phyloP scores from a whole-genome alignment of 345 rosid genomes.

The Camelina sativa region DNA sequence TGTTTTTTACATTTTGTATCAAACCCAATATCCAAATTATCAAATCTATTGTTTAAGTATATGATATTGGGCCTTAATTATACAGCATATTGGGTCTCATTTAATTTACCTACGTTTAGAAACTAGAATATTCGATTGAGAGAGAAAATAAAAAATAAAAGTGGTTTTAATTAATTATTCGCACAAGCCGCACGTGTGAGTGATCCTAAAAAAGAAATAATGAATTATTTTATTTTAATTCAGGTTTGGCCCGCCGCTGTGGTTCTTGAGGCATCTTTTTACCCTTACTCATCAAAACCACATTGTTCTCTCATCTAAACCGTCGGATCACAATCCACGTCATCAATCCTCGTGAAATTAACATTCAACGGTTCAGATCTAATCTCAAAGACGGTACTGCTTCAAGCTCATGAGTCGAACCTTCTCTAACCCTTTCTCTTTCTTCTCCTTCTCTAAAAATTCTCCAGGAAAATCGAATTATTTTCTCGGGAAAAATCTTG shows the following conservation, averaged over 20 bases:
- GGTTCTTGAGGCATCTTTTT: constrained; percentile 22
- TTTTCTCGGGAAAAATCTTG: constrained; percentile 29
- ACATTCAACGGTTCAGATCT: constrained; percentile 65
- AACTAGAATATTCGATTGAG: neutral
- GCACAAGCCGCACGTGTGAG: constrained; percentile 41
- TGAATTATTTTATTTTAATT: neutral
- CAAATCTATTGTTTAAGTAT: no score
- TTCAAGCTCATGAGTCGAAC: constrained; percentile 50
- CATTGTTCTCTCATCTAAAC: constrained; percentile 44
- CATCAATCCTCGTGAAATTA: constrained; percentile 53
- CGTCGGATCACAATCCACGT: constrained; percentile 60
- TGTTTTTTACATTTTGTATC: no score
- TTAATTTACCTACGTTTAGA: neutral
- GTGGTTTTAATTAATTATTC: neutral
- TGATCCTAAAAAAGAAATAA: neutral
- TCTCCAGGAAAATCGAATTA: constrained; percentile 26
- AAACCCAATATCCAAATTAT: no score
- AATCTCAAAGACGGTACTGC: constrained; percentile 59
- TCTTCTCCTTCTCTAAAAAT: constrained; percentile 32
- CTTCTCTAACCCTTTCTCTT: constrained; percentile 40
- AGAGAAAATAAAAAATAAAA: neutral
- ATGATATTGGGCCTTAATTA: no score
- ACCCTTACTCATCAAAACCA: constrained; percentile 42
- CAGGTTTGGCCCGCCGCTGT: constrained; percentile 36
- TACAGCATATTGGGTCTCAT: no score